Conservation (phyloP, 2,329 filamentous ascomycete species). For the Sporothrix mexicana region DNA sequence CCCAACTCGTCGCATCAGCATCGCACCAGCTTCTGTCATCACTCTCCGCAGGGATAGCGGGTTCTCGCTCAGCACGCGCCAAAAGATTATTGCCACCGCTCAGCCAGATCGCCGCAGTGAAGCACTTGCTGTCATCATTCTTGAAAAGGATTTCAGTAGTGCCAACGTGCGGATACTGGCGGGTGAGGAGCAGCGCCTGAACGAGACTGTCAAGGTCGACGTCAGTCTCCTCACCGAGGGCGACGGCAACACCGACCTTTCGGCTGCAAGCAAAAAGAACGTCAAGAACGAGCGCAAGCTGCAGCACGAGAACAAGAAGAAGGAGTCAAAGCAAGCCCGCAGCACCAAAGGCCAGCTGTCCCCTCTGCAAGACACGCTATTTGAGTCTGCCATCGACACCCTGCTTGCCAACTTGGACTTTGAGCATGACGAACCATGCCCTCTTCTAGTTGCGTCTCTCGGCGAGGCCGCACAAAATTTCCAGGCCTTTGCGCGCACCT, state of each 20-base stretch:
- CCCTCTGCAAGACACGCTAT: conserved; percentile 2
- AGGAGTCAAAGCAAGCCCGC: conserved; percentile 17
- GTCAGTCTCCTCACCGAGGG: background rate
- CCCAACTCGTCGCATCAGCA: conserved; percentile 6
- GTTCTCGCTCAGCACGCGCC: background rate
- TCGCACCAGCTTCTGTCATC: conserved; percentile 17
- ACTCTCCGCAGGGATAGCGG: background rate
- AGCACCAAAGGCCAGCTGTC: conserved; percentile 3
- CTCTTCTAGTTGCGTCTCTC: conserved; percentile 2
- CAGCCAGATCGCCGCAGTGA: conserved; percentile 4
- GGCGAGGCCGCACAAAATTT: conserved; percentile 18
- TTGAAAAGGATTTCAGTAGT: background rate
- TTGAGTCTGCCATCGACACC: background rate
- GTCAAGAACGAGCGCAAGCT: background rate
- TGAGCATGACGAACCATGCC: background rate
- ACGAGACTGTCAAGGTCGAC: conserved; percentile 4
- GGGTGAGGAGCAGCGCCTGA: background rate
- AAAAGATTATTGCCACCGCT: background rate
- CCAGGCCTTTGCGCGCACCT: background rate
- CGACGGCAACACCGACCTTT: background rate
- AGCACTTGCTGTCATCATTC: background rate
- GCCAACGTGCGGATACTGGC: background rate
- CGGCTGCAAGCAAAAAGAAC: background rate
- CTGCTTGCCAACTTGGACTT: background rate
- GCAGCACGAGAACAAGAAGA: background rate